Conservation (phyloP, 2,329 filamentous ascomycete genomes). For the Microdochium nivale region DNA sequence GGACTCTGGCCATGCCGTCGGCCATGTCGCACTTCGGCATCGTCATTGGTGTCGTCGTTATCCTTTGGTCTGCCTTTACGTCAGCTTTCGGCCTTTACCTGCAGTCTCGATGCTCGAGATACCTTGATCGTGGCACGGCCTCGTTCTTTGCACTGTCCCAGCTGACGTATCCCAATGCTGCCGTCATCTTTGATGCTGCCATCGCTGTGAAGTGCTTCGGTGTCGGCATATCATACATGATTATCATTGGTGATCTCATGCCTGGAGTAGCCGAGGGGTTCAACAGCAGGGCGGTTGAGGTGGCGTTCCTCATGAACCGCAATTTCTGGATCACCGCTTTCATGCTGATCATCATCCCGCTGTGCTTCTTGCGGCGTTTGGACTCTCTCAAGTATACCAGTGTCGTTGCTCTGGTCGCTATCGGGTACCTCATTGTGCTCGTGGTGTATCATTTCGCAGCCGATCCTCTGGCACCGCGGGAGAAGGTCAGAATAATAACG, state of each 20-base stretch:
- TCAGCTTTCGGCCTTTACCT: slow-evolving; percentile 92
- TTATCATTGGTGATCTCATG: slow-evolving; percentile 98
- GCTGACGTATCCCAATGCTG: slow-evolving; percentile 91
- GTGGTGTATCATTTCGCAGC: slow-evolving; percentile 88
- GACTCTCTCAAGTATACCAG: slow-evolving; percentile 98
- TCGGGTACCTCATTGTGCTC: slow-evolving; percentile 86
- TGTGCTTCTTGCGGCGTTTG: slow-evolving; percentile 83
- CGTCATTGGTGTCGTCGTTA: slow-evolving; percentile 70
- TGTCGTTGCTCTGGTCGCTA: slow-evolving; percentile 81
- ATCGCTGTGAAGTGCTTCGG: slow-evolving; percentile 98
- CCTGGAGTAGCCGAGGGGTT: slow-evolving; percentile 86
- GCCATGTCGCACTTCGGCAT: slow-evolving; percentile 96
- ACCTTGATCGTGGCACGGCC: slow-evolving; percentile 78
- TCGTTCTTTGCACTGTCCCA: slow-evolving; percentile 98
- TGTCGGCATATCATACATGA: slow-evolving; percentile 93
- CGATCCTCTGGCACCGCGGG: slow-evolving; percentile 66
- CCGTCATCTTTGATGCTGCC: slow-evolving; percentile 88
- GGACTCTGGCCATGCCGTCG: slow-evolving; percentile 89
- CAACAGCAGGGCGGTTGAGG: slow-evolving; percentile 49
- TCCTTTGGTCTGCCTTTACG: slow-evolving; percentile 84
- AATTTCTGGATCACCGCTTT: slow-evolving; percentile 98
- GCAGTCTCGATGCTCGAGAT: slow-evolving; percentile 85
- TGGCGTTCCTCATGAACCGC: slow-evolving; percentile 74
- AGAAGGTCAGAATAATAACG: slow-evolving; percentile 64
- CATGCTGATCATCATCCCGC: slow-evolving; percentile 90